Percentiles rank a stretch among this genome's conserved stretches.
Evolutionary conservation across 805 yeast genomes (phyloP).

Genomic region (Candida jianshihensis): DNA sequence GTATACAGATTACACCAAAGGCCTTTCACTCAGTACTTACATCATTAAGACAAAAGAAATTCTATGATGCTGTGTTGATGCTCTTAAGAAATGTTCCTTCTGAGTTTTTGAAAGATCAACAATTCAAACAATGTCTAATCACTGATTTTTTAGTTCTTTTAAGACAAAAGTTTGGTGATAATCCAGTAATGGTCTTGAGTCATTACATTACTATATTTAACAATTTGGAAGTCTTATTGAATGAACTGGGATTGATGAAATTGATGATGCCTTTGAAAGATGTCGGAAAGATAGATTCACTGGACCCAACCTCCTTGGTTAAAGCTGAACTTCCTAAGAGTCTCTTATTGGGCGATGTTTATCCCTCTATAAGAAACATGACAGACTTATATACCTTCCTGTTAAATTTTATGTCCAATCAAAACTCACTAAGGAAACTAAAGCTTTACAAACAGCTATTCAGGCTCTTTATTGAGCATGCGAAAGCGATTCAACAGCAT

Average conservation of each 20-base stretch:
- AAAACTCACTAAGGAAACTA: not conserved
- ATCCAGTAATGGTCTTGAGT: slow-evolving; percentile 15
- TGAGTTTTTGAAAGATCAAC: not conserved
- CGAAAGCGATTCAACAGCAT: slow-evolving; percentile 1
- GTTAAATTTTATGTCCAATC: slow-evolving; percentile 8
- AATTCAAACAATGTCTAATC: slow-evolving; percentile 3
- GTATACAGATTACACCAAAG: slow-evolving; percentile 9
- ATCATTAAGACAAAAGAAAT: slow-evolving; percentile 14
- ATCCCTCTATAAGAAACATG: slow-evolving; percentile 10
- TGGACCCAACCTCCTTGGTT: slow-evolving; percentile 1
- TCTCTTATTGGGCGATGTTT: slow-evolving; percentile 3
- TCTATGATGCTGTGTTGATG: slow-evolving; percentile 11
- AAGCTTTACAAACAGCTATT: not conserved
- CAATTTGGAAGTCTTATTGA: slow-evolving; percentile 4
- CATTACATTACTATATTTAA: slow-evolving; percentile 18
- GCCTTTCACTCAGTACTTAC: slow-evolving; percentile 11
- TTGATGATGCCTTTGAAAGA: slow-evolving; percentile 7
- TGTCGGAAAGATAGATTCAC: not conserved
- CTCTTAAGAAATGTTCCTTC: slow-evolving; percentile 12
- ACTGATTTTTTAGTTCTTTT: slow-evolving; percentile 14
- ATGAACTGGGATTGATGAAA: slow-evolving; percentile 13
- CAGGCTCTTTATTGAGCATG: not conserved
- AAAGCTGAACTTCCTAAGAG: slow-evolving; percentile 6
- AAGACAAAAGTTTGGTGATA: slow-evolving; percentile 12
- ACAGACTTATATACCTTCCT: slow-evolving; percentile 13